Evolutionary conservation across 164 flowering plant genomes (phyloP), one percentile per base, ranked within the genome.

Genomic region (Stephania yunnanensis): DNA sequence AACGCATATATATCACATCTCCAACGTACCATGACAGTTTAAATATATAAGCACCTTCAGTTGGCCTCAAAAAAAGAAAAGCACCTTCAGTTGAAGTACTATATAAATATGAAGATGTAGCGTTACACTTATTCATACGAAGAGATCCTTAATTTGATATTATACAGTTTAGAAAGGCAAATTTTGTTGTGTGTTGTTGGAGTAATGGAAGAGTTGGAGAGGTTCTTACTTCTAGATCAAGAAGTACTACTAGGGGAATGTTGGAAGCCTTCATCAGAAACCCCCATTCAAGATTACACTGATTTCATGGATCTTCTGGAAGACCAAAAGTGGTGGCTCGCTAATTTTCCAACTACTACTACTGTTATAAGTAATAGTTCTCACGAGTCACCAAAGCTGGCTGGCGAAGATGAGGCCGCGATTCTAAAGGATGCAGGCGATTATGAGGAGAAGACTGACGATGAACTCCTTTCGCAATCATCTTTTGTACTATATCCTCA

Each of bases 141-240:
- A 36, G 42, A 36, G 42, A 36, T 4, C 42, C 4, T 36, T 36
- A 36, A 36, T 36, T 36, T 36, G 42, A 36, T 36, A 36, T 36
- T 36, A 36, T 36, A 36, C 3, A 36, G 3, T 36, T 36, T 4
- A 4, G 4, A 36, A 36, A 36, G 42, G 42, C 0, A 36, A 36
- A 36, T 36, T 36, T 36, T 36, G 42, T 36, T 2, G 42, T 36
- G 55, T 50, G 5, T 63, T 63, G 20, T 63, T 63, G 65, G 6
- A 20, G 66, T 20, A 13, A 63, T 63, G 66, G 66, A 63, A 15
- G 64, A 58, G 68, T 65, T 65, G 68, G 68, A 65, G 31, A 31
- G 31, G 68, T 25, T 65, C 68, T 12, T 65, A 65, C 10, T 65
- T 42, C 36, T 22, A 13, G 68, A 65, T 7, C 31, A 22, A 13